Conservation (phyloP, 106 monocot genomes). For the Dendrobium catenatum region DNA sequence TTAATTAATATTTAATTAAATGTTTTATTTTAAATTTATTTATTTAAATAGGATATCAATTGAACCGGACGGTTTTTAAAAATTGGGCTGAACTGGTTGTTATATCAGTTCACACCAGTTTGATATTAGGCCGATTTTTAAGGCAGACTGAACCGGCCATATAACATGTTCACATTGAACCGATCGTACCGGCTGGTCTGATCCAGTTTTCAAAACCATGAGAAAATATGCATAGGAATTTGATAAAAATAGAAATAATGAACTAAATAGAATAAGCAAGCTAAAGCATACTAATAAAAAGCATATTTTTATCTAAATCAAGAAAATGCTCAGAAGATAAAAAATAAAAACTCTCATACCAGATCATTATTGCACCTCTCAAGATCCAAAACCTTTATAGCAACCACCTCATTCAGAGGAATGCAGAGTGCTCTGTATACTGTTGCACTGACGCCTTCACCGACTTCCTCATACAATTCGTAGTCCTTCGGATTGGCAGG, state of each 20-base stretch:
- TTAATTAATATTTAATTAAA: too few relatives aligned
- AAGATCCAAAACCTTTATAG: conserved; percentile 91
- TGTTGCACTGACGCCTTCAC: conserved; percentile 91
- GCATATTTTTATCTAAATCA: not conserved
- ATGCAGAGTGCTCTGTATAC: conserved; percentile 84
- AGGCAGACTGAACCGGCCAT: too few relatives aligned
- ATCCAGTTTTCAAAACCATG: too few relatives aligned
- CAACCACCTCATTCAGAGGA: conserved; percentile 76
- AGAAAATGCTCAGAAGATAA: not conserved
- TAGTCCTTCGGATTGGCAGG: conserved; percentile 68
- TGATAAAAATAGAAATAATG: not conserved
- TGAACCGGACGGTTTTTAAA: too few relatives aligned
- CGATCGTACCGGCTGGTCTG: too few relatives aligned
- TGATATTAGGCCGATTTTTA: too few relatives aligned
- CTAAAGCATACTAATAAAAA: not conserved
- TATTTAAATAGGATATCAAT: too few relatives aligned
- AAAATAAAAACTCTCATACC: conserved; percentile 27
- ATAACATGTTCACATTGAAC: too few relatives aligned
- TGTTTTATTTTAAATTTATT: too few relatives aligned
- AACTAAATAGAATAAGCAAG: not conserved
- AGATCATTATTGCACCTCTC: conserved; percentile 94
- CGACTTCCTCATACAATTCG: conserved; percentile 84
- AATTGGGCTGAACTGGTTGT: too few relatives aligned
- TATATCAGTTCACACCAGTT: too few relatives aligned
- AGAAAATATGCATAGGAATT: not conserved